A percentile compares a stretch with the other conserved stretches of the same genome.
Conservation (phyloP, 768 basidiomycete genomes). For the Fomitopsis serialis region DNA sequence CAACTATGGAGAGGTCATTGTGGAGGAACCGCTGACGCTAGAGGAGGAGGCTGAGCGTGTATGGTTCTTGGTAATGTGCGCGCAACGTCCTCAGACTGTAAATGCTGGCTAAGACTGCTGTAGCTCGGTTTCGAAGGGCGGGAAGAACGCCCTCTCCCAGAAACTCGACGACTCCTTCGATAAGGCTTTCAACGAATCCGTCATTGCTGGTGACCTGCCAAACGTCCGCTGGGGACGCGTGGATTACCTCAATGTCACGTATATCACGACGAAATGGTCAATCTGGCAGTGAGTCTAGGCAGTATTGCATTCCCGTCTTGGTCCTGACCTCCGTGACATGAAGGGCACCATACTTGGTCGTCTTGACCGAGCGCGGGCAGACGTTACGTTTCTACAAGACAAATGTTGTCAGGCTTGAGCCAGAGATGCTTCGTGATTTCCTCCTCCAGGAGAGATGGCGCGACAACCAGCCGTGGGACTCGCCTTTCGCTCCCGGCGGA, state of each 20-base stretch:
- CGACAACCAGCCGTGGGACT: constrained; percentile 60
- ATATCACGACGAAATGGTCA: constrained; percentile 79
- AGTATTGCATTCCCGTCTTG: too few relatives aligned
- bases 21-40: constrained; percentile 56
- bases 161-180: constrained; percentile 72
- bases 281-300: constrained; percentile 64
- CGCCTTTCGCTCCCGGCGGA: constrained; percentile 72
- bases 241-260: constrained; percentile 82
- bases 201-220: constrained; percentile 55
- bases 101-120: not conserved
- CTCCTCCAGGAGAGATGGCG: constrained; percentile 61
- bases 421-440: constrained; percentile 60
- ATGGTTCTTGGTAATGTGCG: constrained; percentile 79
- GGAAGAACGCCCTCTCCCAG: constrained; percentile 62
- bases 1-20: constrained; percentile 68
- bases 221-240: constrained; percentile 80
- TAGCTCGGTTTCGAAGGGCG: constrained; percentile 55
- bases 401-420: constrained; percentile 52
- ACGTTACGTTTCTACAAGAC: constrained; percentile 79
- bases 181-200: constrained; percentile 59
- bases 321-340: too few relatives aligned
- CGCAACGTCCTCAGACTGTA: constrained; percentile 3
- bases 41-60: constrained; percentile 63
- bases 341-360: constrained; percentile 75
- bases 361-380: constrained; percentile 66